phyloP scores from a whole-genome alignment of 2,329 filamentous ascomycete genomes.

The Thielaviopsis musarum region DNA sequence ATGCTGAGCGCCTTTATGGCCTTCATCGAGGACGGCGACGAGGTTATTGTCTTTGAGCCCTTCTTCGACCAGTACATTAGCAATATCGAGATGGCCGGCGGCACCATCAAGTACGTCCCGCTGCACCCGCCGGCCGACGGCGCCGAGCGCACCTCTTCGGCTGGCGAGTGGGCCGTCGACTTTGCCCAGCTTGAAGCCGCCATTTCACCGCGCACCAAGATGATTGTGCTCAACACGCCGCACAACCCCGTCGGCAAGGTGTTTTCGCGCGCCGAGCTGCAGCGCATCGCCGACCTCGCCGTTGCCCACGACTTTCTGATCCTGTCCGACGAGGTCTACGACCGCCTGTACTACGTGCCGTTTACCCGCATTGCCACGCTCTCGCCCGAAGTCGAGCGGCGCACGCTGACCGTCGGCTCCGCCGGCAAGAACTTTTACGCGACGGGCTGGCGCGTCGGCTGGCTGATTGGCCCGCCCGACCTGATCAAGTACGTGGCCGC shows the following conservation, averaged over 20 bases:
- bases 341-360: constrained; percentile 84
- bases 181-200: constrained; percentile 65
- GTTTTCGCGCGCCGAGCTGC: constrained; percentile 67
- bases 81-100: constrained; percentile 97
- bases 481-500: constrained; percentile 83
- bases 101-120: constrained; percentile 90
- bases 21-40: constrained; percentile 85
- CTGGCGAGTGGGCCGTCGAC: constrained; percentile 76
- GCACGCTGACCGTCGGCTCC: constrained; percentile 87
- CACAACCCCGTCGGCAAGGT: constrained; percentile 97
- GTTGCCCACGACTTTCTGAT: constrained; percentile 91
- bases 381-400: constrained; percentile 70
- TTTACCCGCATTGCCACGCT: constrained; percentile 87
- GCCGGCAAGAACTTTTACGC: constrained; percentile 98
- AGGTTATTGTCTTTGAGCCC: constrained; percentile 95
- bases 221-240: constrained; percentile 81
- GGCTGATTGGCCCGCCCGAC: constrained; percentile 77
- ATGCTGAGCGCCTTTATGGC: constrained; percentile 98
- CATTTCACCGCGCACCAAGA: constrained; percentile 77
- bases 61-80: constrained; percentile 99
- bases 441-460: constrained; percentile 91
- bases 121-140: constrained; percentile 76
- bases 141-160: constrained; percentile 61
- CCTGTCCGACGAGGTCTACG: constrained; percentile 84
- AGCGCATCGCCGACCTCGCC: constrained; percentile 72